Evolutionary conservation across 768 basidiomycete species (phyloP).

Genomic region (Dioszegia aurantiaca): DNA sequence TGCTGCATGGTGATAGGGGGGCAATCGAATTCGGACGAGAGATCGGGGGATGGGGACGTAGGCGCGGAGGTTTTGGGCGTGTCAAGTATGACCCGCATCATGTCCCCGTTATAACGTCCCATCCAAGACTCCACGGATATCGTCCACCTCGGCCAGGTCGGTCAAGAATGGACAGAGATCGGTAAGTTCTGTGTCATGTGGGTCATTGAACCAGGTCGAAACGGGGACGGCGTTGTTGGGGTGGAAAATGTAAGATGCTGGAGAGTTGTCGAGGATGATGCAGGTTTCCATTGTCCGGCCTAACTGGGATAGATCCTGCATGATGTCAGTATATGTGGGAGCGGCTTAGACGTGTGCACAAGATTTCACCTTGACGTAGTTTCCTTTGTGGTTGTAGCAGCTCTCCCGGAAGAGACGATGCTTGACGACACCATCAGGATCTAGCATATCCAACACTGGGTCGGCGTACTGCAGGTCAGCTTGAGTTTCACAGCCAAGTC

Average conservation of each 20-base stretch:
- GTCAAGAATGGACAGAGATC: conserved; percentile 91
- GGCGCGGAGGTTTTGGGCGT: background rate
- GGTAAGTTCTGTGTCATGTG: conserved; percentile 94
- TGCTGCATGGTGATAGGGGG: no score
- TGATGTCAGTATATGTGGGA: conserved; percentile 1
- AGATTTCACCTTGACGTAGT: conserved; percentile 86
- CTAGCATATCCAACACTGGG: conserved; percentile 95
- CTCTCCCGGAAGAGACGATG: conserved; percentile 96
- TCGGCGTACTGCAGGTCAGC: conserved; percentile 75
- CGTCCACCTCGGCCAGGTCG: conserved; percentile 77
- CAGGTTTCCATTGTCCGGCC: conserved; percentile 89
- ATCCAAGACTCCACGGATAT: conserved; percentile 87
- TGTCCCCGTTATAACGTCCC: conserved; percentile 53
- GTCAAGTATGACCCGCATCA: background rate
- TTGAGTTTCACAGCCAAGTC: background rate
- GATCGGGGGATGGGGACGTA: background rate
- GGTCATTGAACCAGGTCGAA: conserved; percentile 99
- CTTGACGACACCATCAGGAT: conserved; percentile 83
- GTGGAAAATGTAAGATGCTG: conserved; percentile 98
- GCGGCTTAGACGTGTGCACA: background rate
- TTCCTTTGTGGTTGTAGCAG: conserved; percentile 98
- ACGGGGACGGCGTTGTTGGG: conserved; percentile 98
- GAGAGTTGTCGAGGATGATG: conserved; percentile 98
- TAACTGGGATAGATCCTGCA: conserved; percentile 90
- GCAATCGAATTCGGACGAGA: background rate